These are phyloP conservation scores for Cercospora sojina DNA, from an alignment of 2,329 filamentous ascomycete genomes.

Conservation along the genomic window DNA sequence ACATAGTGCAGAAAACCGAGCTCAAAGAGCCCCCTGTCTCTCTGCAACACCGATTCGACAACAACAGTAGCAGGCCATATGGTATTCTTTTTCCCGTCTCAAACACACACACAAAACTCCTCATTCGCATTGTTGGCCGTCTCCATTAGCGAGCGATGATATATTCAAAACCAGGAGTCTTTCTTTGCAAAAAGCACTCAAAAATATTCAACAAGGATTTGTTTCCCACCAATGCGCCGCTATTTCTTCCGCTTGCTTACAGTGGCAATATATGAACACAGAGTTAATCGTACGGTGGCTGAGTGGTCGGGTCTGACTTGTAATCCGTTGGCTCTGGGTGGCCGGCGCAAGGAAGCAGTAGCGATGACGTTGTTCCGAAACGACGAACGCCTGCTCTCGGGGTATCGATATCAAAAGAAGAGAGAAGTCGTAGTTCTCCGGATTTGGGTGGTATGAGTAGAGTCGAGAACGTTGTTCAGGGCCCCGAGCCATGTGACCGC, in stretches of 20 bases:
- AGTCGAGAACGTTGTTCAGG: not conserved
- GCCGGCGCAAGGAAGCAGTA: not conserved
- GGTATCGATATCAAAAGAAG: slow-evolving; percentile 17
- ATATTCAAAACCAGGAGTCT: not conserved
- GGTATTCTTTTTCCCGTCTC: not conserved
- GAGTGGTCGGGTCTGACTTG: not conserved
- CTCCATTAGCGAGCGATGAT: not conserved
- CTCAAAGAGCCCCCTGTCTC: not conserved
- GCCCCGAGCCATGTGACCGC: not conserved
- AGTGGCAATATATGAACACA: not conserved
- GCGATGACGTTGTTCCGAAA: not conserved
- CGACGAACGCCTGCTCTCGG: slow-evolving; percentile 14
- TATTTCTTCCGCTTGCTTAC: not conserved
- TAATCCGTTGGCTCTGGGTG: not conserved
- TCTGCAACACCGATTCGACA: not conserved
- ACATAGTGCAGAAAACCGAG: not conserved
- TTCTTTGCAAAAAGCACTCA: not conserved
- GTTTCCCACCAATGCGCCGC: not conserved
- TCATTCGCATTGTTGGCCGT: not conserved
- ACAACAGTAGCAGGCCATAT: not conserved
- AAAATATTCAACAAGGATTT: not conserved
- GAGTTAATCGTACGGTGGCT: not conserved
- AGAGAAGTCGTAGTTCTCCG: slow-evolving; percentile 1
- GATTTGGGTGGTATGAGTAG: not conserved
- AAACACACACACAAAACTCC: not conserved